Percentiles rank a stretch among this genome's conserved stretches.
Conservation (phyloP, 306 rosid species). For the Cyamopsis tetragonoloba region DNA sequence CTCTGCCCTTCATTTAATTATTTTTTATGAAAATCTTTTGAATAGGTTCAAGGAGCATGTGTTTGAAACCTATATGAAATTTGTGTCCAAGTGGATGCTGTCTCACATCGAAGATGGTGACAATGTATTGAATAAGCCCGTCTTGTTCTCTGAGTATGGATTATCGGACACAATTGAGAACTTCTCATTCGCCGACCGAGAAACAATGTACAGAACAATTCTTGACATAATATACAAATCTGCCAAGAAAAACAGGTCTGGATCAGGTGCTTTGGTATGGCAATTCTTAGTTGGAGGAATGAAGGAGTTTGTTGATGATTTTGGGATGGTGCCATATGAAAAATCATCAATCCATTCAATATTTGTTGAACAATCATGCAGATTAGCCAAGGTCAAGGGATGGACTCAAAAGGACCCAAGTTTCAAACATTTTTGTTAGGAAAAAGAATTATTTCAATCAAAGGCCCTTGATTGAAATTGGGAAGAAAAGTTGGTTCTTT, state of each 20-base stretch:
- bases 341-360: slow-evolving; percentile 47
- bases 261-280: slow-evolving; percentile 88
- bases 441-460: slow-evolving; percentile 32
- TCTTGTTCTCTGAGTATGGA: slow-evolving; percentile 90
- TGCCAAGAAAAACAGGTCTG: slow-evolving; percentile 67
- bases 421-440: slow-evolving; percentile 51
- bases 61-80: slow-evolving; percentile 60
- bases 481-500: slow-evolving; percentile 18
- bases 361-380: slow-evolving; percentile 66
- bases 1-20: not conserved
- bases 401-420: slow-evolving; percentile 38
- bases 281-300: slow-evolving; percentile 82
- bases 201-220: slow-evolving; percentile 54
- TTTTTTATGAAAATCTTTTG: not conserved
- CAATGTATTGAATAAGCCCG: slow-evolving; percentile 67
- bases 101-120: slow-evolving; percentile 96
- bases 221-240: slow-evolving; percentile 63
- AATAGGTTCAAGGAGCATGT: slow-evolving; percentile 61
- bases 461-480: not conserved
- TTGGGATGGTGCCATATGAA: slow-evolving; percentile 77
- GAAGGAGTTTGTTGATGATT: slow-evolving; percentile 73
- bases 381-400: slow-evolving; percentile 58
- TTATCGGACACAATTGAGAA: slow-evolving; percentile 61
- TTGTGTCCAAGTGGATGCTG: slow-evolving; percentile 80
- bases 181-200: slow-evolving; percentile 53